Evolutionary conservation across 306 rosid species (phyloP), one percentile per base, ranked within the genome.

Genomic region (Datisca glomerata): DNA sequence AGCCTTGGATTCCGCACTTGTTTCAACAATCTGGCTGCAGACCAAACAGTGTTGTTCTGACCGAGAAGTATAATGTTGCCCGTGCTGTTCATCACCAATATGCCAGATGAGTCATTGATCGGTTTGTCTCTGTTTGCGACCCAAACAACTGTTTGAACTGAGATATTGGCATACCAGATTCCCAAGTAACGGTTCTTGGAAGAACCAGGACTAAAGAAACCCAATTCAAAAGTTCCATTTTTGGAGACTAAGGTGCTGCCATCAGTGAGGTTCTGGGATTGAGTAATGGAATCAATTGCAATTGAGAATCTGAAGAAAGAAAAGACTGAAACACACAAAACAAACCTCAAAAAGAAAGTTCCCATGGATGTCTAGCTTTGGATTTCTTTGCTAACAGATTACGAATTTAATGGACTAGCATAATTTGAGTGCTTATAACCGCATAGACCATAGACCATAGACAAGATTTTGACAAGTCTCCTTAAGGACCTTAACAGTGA

Each of bases 161-260:
- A 49, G 15, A 56, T 61, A 4, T 41, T 53, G 34, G 57, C 44
- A 49, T 21, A 66, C 73, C 70, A 61, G 24, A 71, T 71, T 46
- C 78, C 78, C 66, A 71, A 45, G 66, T 66, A 66, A 14, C 67
- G 51, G 33, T 22, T 14, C 8, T 21, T 35, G 41, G 67, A 55
- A 33, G 11, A 29, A 10, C 64, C 62, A 28, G 73, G 70, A 24
- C 57, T 57, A 51, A 71, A 71, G 53, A 66, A 71, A 7, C 73
- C 69, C 16, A 71, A 29, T 45, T 49, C 55, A 21, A 66, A 72
- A 18, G 6, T n/a, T 20, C 48, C 70, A 13, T 21, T 45, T 17
- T 12, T 36, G 8, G 74, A 66, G 18, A 50, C 59, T 36, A 62
- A 24, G 49, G 14, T 35, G 17, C 0, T 43, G 22, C 53, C 56